A percentile compares a stretch with the other conserved stretches of the same genome.
Evolutionary conservation across 768 basidiomycete genomes (phyloP).

Genomic region (Mycena capillaripes): DNA sequence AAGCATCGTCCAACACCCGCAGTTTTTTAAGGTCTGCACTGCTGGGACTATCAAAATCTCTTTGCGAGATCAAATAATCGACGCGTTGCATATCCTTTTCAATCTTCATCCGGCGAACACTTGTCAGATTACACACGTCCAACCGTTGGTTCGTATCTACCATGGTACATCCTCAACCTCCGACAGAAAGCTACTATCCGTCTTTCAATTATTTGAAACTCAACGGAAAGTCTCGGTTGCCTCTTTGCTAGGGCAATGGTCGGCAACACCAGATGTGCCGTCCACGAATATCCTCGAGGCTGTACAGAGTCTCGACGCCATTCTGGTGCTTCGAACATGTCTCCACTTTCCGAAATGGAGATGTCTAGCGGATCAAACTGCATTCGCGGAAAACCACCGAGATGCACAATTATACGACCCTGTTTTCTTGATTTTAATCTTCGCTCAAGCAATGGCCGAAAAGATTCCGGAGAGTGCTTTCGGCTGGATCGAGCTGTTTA

Average conservation of each 20-base stretch:
- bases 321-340: slow-evolving; percentile 77
- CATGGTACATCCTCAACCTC: slow-evolving; percentile 75
- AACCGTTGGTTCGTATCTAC: slow-evolving; percentile 83
- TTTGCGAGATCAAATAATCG: slow-evolving; percentile 62
- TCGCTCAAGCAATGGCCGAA: slow-evolving; percentile 74
- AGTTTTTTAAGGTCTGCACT: slow-evolving; percentile 67
- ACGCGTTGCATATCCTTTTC: slow-evolving; percentile 78
- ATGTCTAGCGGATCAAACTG: slow-evolving; percentile 55
- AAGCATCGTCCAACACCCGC: slow-evolving; percentile 76
- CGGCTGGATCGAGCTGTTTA: slow-evolving; percentile 89
- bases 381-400: slow-evolving; percentile 41
- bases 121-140: slow-evolving; percentile 87
- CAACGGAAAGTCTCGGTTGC: slow-evolving; percentile 77
- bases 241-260: slow-evolving; percentile 77
- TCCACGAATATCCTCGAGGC: slow-evolving; percentile 72
- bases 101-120: slow-evolving; percentile 83
- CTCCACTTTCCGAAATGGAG: slow-evolving; percentile 80
- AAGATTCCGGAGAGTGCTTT: slow-evolving; percentile 69
- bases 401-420: slow-evolving; percentile 81
- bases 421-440: slow-evolving; percentile 77
- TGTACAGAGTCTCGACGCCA: slow-evolving; percentile 78
- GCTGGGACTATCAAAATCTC: slow-evolving; percentile 36
- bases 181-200: slow-evolving; percentile 77
- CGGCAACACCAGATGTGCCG: slow-evolving; percentile 56
- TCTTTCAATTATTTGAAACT: slow-evolving; percentile 84